Evolutionary conservation across 1,284 basidiomycete genomes (phyloP).

Genomic region (Ustilago trichophora): DNA sequence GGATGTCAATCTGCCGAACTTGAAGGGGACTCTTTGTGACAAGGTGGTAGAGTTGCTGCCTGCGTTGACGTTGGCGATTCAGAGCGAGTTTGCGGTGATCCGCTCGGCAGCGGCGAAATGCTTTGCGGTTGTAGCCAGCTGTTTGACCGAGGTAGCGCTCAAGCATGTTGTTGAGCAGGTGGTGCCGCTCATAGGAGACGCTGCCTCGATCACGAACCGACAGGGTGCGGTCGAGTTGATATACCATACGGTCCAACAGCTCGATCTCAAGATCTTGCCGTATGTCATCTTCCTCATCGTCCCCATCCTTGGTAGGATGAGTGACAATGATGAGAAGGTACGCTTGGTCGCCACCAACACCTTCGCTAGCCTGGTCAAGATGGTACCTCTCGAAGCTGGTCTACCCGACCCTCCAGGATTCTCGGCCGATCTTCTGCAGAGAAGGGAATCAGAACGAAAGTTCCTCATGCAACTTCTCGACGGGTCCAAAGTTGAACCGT

Average conservation of each 20-base stretch:
- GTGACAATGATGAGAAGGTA: constrained; percentile 88
- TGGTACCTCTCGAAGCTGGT: constrained; percentile 97
- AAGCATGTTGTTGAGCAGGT: constrained; percentile 83
- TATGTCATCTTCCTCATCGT: constrained; percentile 98
- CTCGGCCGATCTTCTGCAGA: constrained; percentile 83
- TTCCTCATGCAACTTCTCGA: constrained; percentile 92
- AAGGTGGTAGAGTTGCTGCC: constrained; percentile 80
- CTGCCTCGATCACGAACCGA: constrained; percentile 78
- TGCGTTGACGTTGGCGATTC: constrained; percentile 78
- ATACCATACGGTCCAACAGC: constrained; percentile 86
- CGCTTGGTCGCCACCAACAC: constrained; percentile 93
- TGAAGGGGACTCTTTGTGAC: constrained; percentile 77
- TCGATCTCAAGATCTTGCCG: constrained; percentile 93
- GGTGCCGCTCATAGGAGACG: constrained; percentile 85
- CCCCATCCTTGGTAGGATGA: constrained; percentile 96
- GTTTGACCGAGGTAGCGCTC: constrained; percentile 87
- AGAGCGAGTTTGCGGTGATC: constrained; percentile 86
- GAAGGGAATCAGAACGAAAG: constrained; percentile 79
- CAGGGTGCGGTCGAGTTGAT: constrained; percentile 87
- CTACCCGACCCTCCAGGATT: constrained; percentile 94
- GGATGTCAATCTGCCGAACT: constrained; percentile 79
- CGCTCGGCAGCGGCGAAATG: constrained; percentile 86
- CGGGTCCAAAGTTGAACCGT: constrained; percentile 83
- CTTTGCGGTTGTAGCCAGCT: constrained; percentile 85
- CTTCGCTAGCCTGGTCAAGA: constrained; percentile 97